Base-by-base conservation (phyloP, 2,329 filamentous ascomycete species). In the Venturia nashicola region DNA sequence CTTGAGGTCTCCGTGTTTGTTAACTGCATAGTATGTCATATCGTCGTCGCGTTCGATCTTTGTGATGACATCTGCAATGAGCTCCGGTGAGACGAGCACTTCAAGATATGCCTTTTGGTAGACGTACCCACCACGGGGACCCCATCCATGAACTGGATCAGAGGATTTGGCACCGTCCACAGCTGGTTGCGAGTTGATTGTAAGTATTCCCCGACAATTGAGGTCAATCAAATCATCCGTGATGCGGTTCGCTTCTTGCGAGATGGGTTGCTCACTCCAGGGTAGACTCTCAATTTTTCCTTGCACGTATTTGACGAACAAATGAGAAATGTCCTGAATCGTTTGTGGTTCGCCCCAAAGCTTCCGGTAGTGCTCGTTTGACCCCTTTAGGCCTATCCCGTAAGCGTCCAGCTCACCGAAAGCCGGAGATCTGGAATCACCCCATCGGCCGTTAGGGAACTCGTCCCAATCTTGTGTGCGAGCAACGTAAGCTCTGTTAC, bases 401-500 rank as follows among this genome's bases (percentile, higher is more conserved):
- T 99, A 97, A 9, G 91, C 87, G 76, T 97, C 93, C 62, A 97
- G 80, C 76, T 97, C 91, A 71, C 94, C 94, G 72, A 97, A 99
- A 61, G 94, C 94, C 66, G 94, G 94, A 65, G 93, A 97, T 68
- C 94, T 85, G 62, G 92, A 93, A 76, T 99, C 94, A 76, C 94
- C 95, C 94, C 94, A 99, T 75, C 94, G 89, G 59, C 94, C 94
- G 80, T 99, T 99, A 64, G 94, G 94, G 71, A 97, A 99, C 75
- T 99, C 94, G 71, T 99, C 94, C 94, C 94, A 99, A 69, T 97
- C 93, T 73, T 97, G 92, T 0, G 94, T 99, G 64, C 94, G 90
- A 64, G 91, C 86, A 64, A 99, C 87, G 71, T 99, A 99, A 4
- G 92, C 96, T 72, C 94, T 91, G 77, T 96, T 94, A 65, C 94